Evolutionary conservation across 305 asterid species (phyloP).

Genomic region (Fraxinus albicans): DNA sequence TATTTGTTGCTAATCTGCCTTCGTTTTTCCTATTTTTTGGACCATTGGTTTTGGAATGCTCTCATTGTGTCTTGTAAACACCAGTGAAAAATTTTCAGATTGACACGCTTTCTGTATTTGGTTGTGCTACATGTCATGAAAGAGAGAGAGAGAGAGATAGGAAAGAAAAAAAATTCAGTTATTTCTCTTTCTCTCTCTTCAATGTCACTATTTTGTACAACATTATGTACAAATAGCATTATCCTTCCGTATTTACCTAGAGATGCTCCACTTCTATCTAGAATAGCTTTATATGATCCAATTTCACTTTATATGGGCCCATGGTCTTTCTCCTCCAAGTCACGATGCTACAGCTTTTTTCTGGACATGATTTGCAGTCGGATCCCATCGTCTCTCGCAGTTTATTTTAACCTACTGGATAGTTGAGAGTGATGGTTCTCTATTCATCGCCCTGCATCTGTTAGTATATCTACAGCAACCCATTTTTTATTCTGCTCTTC

Average conservation of each 20-base stretch:
- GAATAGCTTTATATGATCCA: not conserved
- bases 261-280: not conserved
- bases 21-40: not conserved
- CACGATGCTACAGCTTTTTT: not conserved
- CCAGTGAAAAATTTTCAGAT: not conserved
- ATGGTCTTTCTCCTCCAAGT: not conserved
- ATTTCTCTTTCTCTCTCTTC: too few species aligned
- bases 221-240: too few species aligned
- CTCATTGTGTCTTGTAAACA: not conserved
- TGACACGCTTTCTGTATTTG: not conserved
- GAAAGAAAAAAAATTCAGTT: too few species aligned
- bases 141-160: too few species aligned
- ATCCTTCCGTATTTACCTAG: not conserved
- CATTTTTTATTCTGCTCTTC: not conserved
- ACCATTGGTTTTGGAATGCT: not conserved
- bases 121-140: too few species aligned
- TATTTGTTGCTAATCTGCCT: not conserved
- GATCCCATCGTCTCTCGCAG: not conserved
- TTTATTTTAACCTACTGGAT: not conserved
- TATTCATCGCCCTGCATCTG: not conserved
- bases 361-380: not conserved
- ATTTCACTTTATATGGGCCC: not conserved
- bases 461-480: not conserved
- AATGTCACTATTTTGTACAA: too few species aligned
- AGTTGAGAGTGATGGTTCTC: not conserved